Evolutionary conservation across 108 stramenopile genomes (phyloP).

Genomic region (Stephanodiscus triporus): DNA sequence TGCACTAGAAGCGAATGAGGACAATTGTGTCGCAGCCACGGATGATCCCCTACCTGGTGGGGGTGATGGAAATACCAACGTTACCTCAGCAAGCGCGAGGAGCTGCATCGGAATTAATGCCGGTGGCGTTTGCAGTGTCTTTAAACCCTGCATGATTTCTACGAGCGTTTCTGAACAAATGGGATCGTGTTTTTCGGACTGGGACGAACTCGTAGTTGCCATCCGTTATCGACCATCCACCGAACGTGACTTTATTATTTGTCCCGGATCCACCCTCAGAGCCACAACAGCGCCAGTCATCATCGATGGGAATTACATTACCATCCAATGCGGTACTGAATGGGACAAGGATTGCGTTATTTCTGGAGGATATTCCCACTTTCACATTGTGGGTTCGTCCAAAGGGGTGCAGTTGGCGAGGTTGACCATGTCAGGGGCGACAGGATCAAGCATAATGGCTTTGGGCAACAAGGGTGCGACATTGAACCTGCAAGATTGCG

Average conservation of each 20-base stretch:
- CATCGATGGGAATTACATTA: slow-evolving; percentile 34
- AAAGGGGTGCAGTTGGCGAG: slow-evolving; percentile 28
- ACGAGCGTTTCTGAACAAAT: background rate
- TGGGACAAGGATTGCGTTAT: slow-evolving; percentile 31
- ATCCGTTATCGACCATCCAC: slow-evolving; percentile 21
- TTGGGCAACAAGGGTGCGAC: slow-evolving; percentile 14
- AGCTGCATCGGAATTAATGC: slow-evolving; percentile 7
- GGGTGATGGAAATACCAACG: background rate
- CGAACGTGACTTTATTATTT: slow-evolving; percentile 39
- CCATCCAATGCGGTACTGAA: slow-evolving; percentile 38
- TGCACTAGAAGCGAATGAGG: slow-evolving; percentile 14
- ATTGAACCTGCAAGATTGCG: slow-evolving; percentile 37
- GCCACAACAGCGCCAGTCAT: slow-evolving; percentile 28
- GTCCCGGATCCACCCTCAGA: slow-evolving; percentile 28
- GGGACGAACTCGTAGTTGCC: slow-evolving; percentile 41
- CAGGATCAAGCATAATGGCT: slow-evolving; percentile 40
- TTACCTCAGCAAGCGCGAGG: background rate
- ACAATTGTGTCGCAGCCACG: slow-evolving; percentile 20
- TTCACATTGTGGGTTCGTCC: slow-evolving; percentile 30
- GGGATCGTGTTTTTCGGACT: slow-evolving; percentile 27
- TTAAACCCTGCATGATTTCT: background rate
- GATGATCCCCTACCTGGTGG: no score
- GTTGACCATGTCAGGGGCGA: slow-evolving; percentile 36
- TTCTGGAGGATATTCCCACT: slow-evolving; percentile 36
- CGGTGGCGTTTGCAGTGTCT: slow-evolving; percentile 6